Base-by-base conservation (phyloP, 352 stramenopile genomes). In the Vaucheria bursata region DNA sequence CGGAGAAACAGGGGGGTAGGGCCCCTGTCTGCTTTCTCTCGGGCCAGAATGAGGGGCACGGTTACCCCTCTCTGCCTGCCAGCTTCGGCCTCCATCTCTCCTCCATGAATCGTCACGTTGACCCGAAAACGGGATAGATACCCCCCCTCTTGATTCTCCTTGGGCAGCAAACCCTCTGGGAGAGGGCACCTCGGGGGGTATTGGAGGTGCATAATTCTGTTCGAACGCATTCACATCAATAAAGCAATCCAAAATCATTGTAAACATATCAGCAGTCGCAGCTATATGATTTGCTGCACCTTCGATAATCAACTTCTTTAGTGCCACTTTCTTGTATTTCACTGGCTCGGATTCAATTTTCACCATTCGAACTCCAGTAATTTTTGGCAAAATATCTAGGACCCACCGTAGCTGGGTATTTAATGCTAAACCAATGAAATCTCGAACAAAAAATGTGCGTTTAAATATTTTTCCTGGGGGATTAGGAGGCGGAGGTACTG, bases 141-240 rank as follows among this genome's bases (percentile, higher is more conserved):
- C n/a, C n/a, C n/a, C n/a, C n/a, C n/a, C n/a, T n/a, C n/a, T n/a
- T n/a, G n/a, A n/a, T n/a, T n/a, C n/a, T n/a, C n/a, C n/a, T n/a
- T n/a, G n/a, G n/a, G n/a, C n/a, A n/a, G n/a, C n/a, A n/a, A n/a
- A n/a, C n/a, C n/a, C n/a, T n/a, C n/a, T n/a, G n/a, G n/a, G n/a
- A n/a, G n/a, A n/a, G n/a, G n/a, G n/a, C n/a, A n/a, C n/a, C n/a
- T n/a, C n/a, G n/a, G n/a, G n/a, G n/a, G 45, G 45, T 25, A 25
- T 12, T 25, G 45, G 45, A 12, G 45, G 45, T 25, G 45, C 45
- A 25, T 59, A 25, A 12, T 59, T 25, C 45, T 59, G 45, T 25
- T 59, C 45, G 45, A 59, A 59, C 45, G 45, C 45, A 25, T 59
- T 59, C 45, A 59, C 45, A 25, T 59, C 45, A 25, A 59, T 59